Percentiles rank a stretch among this genome's conserved stretches.
Conservation (phyloP, 768 basidiomycete species). For the Podaxis sp. region DNA sequence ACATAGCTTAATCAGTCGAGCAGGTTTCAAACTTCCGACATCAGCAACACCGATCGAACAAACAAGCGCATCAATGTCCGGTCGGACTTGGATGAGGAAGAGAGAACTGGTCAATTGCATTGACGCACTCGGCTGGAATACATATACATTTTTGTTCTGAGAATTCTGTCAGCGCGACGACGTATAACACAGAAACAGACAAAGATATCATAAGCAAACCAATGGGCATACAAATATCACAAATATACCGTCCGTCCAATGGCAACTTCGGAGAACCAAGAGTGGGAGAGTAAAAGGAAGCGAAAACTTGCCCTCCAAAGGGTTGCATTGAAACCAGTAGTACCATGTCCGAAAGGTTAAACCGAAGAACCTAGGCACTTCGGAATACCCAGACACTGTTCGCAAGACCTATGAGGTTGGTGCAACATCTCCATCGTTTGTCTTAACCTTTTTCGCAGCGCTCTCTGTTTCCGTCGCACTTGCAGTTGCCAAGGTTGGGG, state of each 20-base stretch:
- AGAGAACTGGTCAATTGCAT: neutral
- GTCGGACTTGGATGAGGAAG: neutral
- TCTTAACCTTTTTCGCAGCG: constrained; percentile 40
- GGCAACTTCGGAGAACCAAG: neutral
- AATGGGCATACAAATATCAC: neutral
- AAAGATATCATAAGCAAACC: neutral
- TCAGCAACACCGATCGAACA: neutral
- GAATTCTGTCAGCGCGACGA: neutral
- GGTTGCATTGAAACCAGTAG: neutral
- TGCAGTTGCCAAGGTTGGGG: constrained; percentile 32
- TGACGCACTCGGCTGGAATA: neutral
- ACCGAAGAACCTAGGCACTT: neutral
- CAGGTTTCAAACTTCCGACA: neutral
- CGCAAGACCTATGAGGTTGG: neutral
- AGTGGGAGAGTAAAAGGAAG: neutral
- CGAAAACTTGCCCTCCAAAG: neutral
- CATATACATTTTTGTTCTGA: constrained; percentile 3
- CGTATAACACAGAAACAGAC: neutral
- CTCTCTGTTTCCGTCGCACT: constrained; percentile 19
- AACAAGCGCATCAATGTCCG: neutral
- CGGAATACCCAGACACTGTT: neutral
- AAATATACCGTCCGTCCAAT: neutral
- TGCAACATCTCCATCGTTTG: constrained; percentile 26
- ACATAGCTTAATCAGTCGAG: neutral
- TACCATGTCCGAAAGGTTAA: neutral